Percentiles rank a stretch among this genome's conserved stretches.
These are phyloP conservation scores for Fusarium circinatum DNA, from an alignment of 2,329 filamentous ascomycete genomes.

Conservation along the genomic window DNA sequence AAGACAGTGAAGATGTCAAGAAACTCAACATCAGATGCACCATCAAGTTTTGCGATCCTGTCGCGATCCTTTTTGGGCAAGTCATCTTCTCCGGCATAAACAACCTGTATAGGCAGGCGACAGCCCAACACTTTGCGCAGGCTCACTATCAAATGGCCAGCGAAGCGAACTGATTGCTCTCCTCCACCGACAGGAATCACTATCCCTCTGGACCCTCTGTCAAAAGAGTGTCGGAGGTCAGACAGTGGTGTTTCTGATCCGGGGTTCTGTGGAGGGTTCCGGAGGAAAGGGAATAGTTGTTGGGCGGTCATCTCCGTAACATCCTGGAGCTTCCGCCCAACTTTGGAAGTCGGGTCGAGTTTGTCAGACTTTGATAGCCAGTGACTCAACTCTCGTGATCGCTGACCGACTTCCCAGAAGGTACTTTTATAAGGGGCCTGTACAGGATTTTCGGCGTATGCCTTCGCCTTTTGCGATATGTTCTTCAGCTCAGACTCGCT, in stretches of 20 bases:
- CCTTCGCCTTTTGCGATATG: neutral
- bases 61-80: slow-evolving; percentile 40
- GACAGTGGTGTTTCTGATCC: slow-evolving; percentile 32
- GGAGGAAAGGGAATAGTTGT: slow-evolving; percentile 41
- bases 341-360: neutral
- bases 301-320: slow-evolving; percentile 18
- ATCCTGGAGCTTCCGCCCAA: neutral
- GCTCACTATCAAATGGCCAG: slow-evolving; percentile 48
- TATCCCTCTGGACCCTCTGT: slow-evolving; percentile 40
- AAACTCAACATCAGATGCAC: slow-evolving; percentile 39
- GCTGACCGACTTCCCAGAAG: slow-evolving; percentile 47
- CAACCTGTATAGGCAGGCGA: slow-evolving; percentile 49
- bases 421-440: slow-evolving; percentile 42
- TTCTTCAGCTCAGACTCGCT: neutral
- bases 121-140: slow-evolving; percentile 43
- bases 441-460: slow-evolving; percentile 39
- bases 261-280: neutral
- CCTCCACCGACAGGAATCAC: slow-evolving; percentile 47
- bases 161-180: slow-evolving; percentile 43
- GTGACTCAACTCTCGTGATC: slow-evolving; percentile 18
- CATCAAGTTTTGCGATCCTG: slow-evolving; percentile 22
- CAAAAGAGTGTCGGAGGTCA: slow-evolving; percentile 37
- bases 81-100: slow-evolving; percentile 50
- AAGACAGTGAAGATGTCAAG: slow-evolving; percentile 48
- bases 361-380: slow-evolving; percentile 25